Conservation (phyloP, 2,329 filamentous ascomycete species). For the Uncinocarpus reesii region DNA sequence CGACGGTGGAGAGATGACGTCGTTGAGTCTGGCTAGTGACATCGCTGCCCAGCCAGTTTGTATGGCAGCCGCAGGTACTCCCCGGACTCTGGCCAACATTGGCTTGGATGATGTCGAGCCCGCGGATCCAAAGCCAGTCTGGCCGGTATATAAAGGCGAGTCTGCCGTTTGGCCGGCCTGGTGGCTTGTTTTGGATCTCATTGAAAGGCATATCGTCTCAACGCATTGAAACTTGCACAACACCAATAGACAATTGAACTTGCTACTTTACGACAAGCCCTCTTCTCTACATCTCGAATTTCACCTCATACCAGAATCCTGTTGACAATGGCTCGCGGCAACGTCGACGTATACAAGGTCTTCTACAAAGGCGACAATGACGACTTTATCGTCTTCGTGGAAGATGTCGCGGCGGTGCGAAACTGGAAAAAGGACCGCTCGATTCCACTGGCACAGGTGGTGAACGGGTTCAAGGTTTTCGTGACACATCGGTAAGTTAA, state of each 20-base stretch:
- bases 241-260: too few relatives aligned
- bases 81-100: background rate
- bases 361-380: constrained; percentile 70
- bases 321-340: constrained; percentile 60
- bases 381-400: constrained; percentile 59
- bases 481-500: constrained; percentile 76
- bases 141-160: too few relatives aligned
- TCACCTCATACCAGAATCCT: too few relatives aligned
- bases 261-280: too few relatives aligned
- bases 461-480: constrained; percentile 83
- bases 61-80: constrained; percentile 8
- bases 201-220: too few relatives aligned
- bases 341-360: constrained; percentile 62
- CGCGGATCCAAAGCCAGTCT: background rate
- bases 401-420: constrained; percentile 53
- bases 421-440: constrained; percentile 76
- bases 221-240: too few relatives aligned
- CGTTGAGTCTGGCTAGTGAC: constrained; percentile 11
- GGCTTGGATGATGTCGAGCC: background rate
- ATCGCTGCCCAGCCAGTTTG: constrained; percentile 2
- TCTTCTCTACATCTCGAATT: background rate
- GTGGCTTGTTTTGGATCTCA: too few relatives aligned
- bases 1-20: constrained; percentile 13
- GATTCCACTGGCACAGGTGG: constrained; percentile 70
- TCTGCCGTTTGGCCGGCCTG: too few relatives aligned